Percentiles rank a stretch among this genome's conserved stretches.
These are phyloP conservation scores for Pleurotus sapidus DNA, from an alignment of 768 basidiomycete species.

Conservation along the genomic window DNA sequence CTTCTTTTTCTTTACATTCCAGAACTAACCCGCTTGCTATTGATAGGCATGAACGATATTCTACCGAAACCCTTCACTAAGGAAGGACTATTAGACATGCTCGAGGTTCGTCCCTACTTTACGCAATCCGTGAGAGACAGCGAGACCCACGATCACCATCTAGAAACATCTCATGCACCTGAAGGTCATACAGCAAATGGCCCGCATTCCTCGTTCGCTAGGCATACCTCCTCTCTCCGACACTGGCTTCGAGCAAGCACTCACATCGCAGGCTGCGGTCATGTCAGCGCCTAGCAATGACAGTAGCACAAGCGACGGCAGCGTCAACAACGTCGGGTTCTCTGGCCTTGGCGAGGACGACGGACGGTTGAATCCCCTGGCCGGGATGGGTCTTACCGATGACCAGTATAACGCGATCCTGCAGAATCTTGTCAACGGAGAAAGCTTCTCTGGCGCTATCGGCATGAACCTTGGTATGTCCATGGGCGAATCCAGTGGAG, in stretches of 20 bases:
- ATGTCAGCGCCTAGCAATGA: slow-evolving; percentile 11
- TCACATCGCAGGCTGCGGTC: slow-evolving; percentile 36
- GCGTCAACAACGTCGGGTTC: slow-evolving; percentile 15
- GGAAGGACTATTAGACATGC: slow-evolving; percentile 85
- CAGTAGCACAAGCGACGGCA: slow-evolving; percentile 8
- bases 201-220: slow-evolving; percentile 58
- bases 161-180: slow-evolving; percentile 88
- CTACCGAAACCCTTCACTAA: slow-evolving; percentile 98
- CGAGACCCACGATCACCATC: not conserved
- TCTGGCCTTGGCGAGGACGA: slow-evolving; percentile 37
- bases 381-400: slow-evolving; percentile 84
- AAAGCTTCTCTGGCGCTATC: slow-evolving; percentile 36
- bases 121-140: not conserved
- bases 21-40: not conserved
- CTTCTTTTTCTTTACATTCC: not conserved
- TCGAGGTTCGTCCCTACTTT: slow-evolving; percentile 58
- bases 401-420: slow-evolving; percentile 84
- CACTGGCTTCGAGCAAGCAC: slow-evolving; percentile 49
- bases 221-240: slow-evolving; percentile 66
- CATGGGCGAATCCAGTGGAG: slow-evolving; percentile 10
- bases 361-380: slow-evolving; percentile 75
- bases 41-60: slow-evolving; percentile 92
- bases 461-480: slow-evolving; percentile 17
- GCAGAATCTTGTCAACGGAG: slow-evolving; percentile 67
- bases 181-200: slow-evolving; percentile 81